Base-by-base conservation (phyloP, 495 filamentous ascomycete species). In the Lentithecium fluviatile region DNA sequence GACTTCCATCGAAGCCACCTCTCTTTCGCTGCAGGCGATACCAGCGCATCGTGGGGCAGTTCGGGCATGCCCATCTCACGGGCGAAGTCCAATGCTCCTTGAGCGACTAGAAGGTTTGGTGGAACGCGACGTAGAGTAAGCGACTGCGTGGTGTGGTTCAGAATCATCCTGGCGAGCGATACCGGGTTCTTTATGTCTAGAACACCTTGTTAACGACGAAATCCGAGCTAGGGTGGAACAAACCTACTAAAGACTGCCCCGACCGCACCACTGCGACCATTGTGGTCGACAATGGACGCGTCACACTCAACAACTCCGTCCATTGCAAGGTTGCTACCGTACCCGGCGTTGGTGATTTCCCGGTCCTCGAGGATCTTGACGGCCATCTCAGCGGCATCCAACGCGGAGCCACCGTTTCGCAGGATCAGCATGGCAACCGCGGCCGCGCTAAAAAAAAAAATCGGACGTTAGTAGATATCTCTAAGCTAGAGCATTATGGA, bases 271-370 rank as follows among this genome's bases (percentile, higher is more conserved):
- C 92, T 97, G 65, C 90, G 84, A 11, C 94, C 94, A 45, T 84
- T 77, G 68, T 97, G 89, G 68, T 98, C 91, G 37, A 97, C 86
- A 37, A 98, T 83, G 0, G 89, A 89, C 34, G 94, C 95, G 75
- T 98, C 94, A 67, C 91, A 91, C 70, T 98, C 95, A 23, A 96
- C 94, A 15, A 84, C 82, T 2, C 94, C 94, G 63, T 97, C 87
- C 50, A 92, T 85, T 46, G 86, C 83, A n/a, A 97, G 75, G 68
- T 98, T 98, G 75, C 95, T 97, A 32, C 95, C 95, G 66, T 87
- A 97, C 15, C 95, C 94, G 15, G 92, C 87, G 73, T 98, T 98
- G 21, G 95, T 97, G 67, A 98, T 96, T 64, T 96, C 90, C 45
- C 86, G 84, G 69, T 98, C 89, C 72, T 98, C 94, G 37, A 98